phyloP scores from a whole-genome alignment of 768 basidiomycete genomes.

The Leccinum olivaceopallidum region DNA sequence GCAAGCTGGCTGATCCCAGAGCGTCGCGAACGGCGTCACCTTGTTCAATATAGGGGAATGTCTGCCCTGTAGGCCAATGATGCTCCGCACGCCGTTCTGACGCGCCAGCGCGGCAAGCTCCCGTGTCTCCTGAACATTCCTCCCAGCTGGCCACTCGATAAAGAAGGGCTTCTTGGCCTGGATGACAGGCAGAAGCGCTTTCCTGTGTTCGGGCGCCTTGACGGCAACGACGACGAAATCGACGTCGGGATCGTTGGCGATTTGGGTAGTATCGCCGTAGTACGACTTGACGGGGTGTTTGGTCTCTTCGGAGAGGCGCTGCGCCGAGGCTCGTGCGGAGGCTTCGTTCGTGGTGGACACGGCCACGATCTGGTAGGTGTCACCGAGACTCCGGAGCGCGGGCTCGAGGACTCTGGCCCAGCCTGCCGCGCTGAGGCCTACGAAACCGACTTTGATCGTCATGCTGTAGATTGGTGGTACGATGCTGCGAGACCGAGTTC shows the following conservation, averaged over 20 bases:
- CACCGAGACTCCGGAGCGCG: slow-evolving; percentile 8
- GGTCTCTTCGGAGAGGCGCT: slow-evolving; percentile 8
- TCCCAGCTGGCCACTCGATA: slow-evolving; percentile 16
- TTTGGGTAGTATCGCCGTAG: slow-evolving; percentile 13
- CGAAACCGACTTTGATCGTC: slow-evolving; percentile 11
- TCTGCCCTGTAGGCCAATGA: slow-evolving; percentile 13
- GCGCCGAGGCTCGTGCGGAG: slow-evolving; percentile 9
- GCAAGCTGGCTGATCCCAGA: neutral
- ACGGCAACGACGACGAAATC: slow-evolving; percentile 15
- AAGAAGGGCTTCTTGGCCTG: slow-evolving; percentile 16
- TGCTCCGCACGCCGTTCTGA: slow-evolving; percentile 5
- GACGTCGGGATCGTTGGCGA: slow-evolving; percentile 17
- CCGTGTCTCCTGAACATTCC: slow-evolving; percentile 7
- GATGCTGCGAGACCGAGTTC: neutral
- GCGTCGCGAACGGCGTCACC: neutral
- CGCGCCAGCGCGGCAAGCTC: slow-evolving; percentile 13
- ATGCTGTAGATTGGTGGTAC: neutral
- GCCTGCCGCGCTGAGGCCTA: slow-evolving; percentile 8
- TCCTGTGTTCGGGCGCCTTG: slow-evolving; percentile 11
- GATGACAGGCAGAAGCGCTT: slow-evolving; percentile 12
- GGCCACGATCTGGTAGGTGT: slow-evolving; percentile 14
- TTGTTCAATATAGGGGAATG: slow-evolving; percentile 14
- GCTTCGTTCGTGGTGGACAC: slow-evolving; percentile 12
- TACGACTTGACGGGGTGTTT: slow-evolving; percentile 11
- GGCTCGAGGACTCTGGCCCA: slow-evolving; percentile 13